Percentiles rank a stretch among this genome's conserved stretches.
Evolutionary conservation across 2,329 filamentous ascomycete species (phyloP).

Genomic region (Pseudogymnoascus sp.): DNA sequence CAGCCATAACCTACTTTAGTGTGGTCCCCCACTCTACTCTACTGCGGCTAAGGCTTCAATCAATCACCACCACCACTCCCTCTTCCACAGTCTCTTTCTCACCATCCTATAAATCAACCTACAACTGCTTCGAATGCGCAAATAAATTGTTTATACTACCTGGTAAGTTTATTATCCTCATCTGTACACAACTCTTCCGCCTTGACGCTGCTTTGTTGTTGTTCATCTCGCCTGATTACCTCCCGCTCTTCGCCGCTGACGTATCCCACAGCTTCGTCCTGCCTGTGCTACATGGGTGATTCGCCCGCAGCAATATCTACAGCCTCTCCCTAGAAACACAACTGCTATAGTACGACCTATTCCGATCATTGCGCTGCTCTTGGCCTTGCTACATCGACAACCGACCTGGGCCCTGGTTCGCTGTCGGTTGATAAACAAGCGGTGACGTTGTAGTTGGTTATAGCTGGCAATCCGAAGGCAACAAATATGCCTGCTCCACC

Average conservation of each 20-base stretch:
- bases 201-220: neutral
- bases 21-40: slow-evolving; percentile 9
- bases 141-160: slow-evolving; percentile 1
- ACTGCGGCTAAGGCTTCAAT: slow-evolving; percentile 10
- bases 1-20: slow-evolving; percentile 8
- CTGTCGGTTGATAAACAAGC: slow-evolving; percentile 10
- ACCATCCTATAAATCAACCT: slow-evolving; percentile 1
- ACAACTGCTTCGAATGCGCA: neutral
- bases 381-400: slow-evolving; percentile 5
- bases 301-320: neutral
- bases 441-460: slow-evolving; percentile 10
- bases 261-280: slow-evolving; percentile 8
- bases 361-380: neutral
- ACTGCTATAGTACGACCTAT: slow-evolving; percentile 1
- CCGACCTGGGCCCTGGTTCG: slow-evolving; percentile 9
- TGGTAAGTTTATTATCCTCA: neutral
- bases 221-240: neutral
- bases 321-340: neutral
- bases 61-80: slow-evolving; percentile 1
- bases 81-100: neutral
- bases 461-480: neutral
- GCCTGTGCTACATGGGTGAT: slow-evolving; percentile 11
- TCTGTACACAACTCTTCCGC: neutral
- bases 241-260: slow-evolving; percentile 7
- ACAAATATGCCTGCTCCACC: slow-evolving; percentile 60